Evolutionary conservation across 495 filamentous ascomycete species (phyloP).

Genomic region (Podospora didyma): DNA sequence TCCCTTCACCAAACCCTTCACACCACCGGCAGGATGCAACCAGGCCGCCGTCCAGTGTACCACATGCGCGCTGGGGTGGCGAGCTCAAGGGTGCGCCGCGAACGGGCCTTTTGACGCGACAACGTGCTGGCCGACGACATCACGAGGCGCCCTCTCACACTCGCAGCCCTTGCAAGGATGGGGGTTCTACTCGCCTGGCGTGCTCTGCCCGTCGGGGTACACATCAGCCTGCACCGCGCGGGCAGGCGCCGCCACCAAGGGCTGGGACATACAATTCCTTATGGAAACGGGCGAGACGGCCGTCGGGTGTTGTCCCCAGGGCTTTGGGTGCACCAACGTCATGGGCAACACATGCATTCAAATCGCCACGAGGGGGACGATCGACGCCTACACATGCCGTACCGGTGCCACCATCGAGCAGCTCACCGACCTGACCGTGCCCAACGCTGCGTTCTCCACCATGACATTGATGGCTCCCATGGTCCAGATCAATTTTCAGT

Average conservation of each 20-base stretch:
- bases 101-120: slow-evolving; percentile 12
- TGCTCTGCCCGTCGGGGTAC: slow-evolving; percentile 26
- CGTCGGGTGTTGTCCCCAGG: slow-evolving; percentile 29
- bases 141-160: slow-evolving; percentile 3
- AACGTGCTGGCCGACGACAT: slow-evolving; percentile 28
- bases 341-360: slow-evolving; percentile 27
- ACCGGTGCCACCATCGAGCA: neutral
- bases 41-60: slow-evolving; percentile 9
- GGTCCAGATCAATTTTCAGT: slow-evolving; percentile 26
- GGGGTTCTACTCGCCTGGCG: slow-evolving; percentile 34
- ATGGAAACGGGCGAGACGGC: slow-evolving; percentile 25
- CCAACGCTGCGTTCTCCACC: slow-evolving; percentile 5
- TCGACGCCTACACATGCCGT: slow-evolving; percentile 16
- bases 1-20: slow-evolving; percentile 30
- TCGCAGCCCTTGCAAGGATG: slow-evolving; percentile 13
- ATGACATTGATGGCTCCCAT: slow-evolving; percentile 26
- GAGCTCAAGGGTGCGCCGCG: slow-evolving; percentile 19
- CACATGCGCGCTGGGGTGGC: slow-evolving; percentile 18
- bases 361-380: slow-evolving; percentile 3
- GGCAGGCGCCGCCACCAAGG: slow-evolving; percentile 3
- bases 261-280: slow-evolving; percentile 22
- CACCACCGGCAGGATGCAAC: slow-evolving; percentile 23
- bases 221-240: slow-evolving; percentile 21
- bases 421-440: neutral
- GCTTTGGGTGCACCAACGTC: slow-evolving; percentile 20